A percentile compares a stretch with the other conserved stretches of the same genome.
Evolutionary conservation across 768 basidiomycete species (phyloP).

Genomic region (Lactifluus volemus): DNA sequence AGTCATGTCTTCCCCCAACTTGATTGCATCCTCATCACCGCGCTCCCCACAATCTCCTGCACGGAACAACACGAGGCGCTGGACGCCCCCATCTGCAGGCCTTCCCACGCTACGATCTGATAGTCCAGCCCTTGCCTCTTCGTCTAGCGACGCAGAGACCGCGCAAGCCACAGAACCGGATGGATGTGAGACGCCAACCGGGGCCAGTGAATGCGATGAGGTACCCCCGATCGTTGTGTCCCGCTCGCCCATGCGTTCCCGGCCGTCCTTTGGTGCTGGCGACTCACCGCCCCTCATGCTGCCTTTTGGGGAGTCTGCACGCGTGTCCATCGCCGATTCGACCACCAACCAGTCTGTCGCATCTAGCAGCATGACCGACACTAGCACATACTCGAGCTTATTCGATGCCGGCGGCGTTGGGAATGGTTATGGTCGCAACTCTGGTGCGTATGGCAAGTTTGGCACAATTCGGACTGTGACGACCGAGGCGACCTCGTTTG

Average conservation of each 20-base stretch:
- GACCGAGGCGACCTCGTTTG: conserved; percentile 66
- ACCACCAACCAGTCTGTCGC: conserved; percentile 53
- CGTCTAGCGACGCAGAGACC: conserved; percentile 23
- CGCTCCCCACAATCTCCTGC: neutral
- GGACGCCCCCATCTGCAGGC: conserved; percentile 4
- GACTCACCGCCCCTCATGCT: neutral
- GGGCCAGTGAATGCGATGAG: conserved; percentile 29
- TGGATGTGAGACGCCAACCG: conserved; percentile 13
- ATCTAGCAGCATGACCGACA: conserved; percentile 52
- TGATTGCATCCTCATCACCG: conserved; percentile 28
- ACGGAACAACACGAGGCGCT: conserved; percentile 20
- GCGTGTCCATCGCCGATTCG: conserved; percentile 32
- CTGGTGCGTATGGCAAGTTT: conserved; percentile 46
- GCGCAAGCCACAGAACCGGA: conserved; percentile 22
- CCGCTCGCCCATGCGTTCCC: conserved; percentile 46
- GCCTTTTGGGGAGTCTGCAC: neutral
- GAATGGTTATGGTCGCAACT: conserved; percentile 28
- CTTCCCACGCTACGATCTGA: conserved; percentile 9
- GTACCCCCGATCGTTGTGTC: conserved; percentile 37
- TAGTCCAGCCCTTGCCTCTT: conserved; percentile 8
- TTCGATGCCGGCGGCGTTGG: conserved; percentile 32
- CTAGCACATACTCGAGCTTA: conserved; percentile 50
- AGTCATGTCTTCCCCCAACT: conserved; percentile 56
- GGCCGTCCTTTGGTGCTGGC: conserved; percentile 16
- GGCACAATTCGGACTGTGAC: conserved; percentile 77